Conservation (phyloP, 768 basidiomycete species). For the Lentinula raphanica region DNA sequence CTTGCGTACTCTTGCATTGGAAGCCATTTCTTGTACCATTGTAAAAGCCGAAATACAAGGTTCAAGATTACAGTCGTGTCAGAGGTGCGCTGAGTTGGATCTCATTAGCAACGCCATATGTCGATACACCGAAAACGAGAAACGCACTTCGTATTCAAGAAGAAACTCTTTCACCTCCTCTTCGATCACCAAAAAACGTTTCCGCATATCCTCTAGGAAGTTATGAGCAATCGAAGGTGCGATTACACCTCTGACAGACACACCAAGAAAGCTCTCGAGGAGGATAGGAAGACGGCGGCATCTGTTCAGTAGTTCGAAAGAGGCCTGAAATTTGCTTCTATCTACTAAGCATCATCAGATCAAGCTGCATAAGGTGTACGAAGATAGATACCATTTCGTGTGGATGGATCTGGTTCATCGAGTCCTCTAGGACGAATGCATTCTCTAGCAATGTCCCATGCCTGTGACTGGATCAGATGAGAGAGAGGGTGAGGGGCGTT, state of each 20-base stretch:
- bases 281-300: constrained; percentile 57
- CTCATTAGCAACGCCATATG: no score
- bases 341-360: constrained; percentile 25
- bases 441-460: constrained; percentile 51
- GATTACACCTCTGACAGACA: constrained; percentile 14
- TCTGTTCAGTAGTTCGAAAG: constrained; percentile 55
- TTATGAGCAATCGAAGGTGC: not conserved
- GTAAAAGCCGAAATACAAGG: constrained; percentile 54
- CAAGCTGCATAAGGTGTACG: constrained; percentile 7
- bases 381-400: not conserved
- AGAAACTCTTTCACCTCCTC: constrained; percentile 57
- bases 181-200: constrained; percentile 52
- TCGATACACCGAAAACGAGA: no score
- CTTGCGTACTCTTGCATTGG: constrained; percentile 56
- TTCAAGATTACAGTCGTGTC: constrained; percentile 45
- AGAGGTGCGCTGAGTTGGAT: constrained; percentile 32
- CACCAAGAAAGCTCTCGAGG: constrained; percentile 70
- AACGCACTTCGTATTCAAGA: constrained; percentile 54
- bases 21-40: constrained; percentile 76
- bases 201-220: constrained; percentile 55
- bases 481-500: not conserved
- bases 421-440: constrained; percentile 56
- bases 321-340: constrained; percentile 42
- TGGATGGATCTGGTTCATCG: constrained; percentile 23
- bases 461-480: constrained; percentile 30